Percentiles rank a stretch among this genome's conserved stretches.
phyloP scores from a whole-genome alignment of 345 rosid species.

The Linum trigynum region DNA sequence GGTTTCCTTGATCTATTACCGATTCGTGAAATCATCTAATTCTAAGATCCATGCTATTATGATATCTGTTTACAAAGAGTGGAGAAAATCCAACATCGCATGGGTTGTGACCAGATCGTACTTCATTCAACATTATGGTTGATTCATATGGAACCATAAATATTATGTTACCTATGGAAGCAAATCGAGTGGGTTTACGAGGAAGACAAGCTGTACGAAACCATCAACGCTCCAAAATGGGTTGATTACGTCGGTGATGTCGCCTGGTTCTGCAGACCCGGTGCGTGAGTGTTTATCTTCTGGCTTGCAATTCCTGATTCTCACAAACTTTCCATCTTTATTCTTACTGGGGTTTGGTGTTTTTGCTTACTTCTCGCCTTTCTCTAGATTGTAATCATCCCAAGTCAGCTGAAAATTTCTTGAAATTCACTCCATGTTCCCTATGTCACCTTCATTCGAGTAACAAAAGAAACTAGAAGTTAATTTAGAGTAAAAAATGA shows the following conservation, averaged over 20 bases:
- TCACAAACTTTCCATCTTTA: neutral
- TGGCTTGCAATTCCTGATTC: neutral
- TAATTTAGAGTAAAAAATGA: no score
- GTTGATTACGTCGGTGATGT: conserved; percentile 46
- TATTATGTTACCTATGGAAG: conserved; percentile 35
- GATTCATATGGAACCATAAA: neutral
- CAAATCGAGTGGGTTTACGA: conserved; percentile 59
- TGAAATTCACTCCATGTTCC: conserved; percentile 30
- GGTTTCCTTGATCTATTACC: no score
- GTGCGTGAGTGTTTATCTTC: conserved; percentile 18
- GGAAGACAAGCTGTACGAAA: conserved; percentile 65
- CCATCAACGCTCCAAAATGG: conserved; percentile 81
- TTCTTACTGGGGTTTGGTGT: no score
- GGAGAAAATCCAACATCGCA: neutral
- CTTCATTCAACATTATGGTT: neutral
- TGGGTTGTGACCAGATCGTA: neutral
- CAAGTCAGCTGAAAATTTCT: conserved; percentile 61
- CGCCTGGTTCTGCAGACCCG: conserved; percentile 86
- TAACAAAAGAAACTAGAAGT: no score
- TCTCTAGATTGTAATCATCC: conserved; percentile 74
- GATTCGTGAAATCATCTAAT: no score
- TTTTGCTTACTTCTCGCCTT: neutral
- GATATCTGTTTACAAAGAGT: no score
- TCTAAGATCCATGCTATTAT: no score
- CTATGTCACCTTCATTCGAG: no score